These are phyloP conservation scores for Zygoascus biomembranicola DNA, from an alignment of 805 yeast species.

Conservation along the genomic window DNA sequence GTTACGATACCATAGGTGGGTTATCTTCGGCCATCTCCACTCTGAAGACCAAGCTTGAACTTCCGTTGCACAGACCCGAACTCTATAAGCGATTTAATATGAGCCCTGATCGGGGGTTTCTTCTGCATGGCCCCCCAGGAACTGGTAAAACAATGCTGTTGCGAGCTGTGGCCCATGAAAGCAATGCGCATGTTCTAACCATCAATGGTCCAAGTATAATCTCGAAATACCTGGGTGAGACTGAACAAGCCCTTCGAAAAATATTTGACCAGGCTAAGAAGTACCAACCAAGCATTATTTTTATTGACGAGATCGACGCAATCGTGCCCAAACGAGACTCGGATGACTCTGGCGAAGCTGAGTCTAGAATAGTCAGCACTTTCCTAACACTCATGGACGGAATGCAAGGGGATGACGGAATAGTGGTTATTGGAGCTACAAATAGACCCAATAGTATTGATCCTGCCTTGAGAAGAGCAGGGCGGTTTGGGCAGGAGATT, in stretches of 20 bases:
- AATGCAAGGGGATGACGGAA: slow-evolving; percentile 95
- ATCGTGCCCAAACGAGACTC: slow-evolving; percentile 75
- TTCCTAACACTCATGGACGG: slow-evolving; percentile 93
- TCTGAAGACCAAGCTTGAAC: slow-evolving; percentile 58
- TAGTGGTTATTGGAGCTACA: slow-evolving; percentile 96
- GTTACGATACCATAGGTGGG: slow-evolving; percentile 69
- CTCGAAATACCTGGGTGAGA: slow-evolving; percentile 89
- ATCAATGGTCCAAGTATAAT: slow-evolving; percentile 89
- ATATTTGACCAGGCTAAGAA: slow-evolving; percentile 76
- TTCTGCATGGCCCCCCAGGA: slow-evolving; percentile 99
- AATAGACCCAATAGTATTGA: slow-evolving; percentile 79
- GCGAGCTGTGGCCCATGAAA: slow-evolving; percentile 68
- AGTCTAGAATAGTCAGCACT: slow-evolving; percentile 84
- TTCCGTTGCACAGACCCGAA: slow-evolving; percentile 73
- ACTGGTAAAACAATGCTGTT: slow-evolving; percentile 95
- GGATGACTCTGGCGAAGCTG: slow-evolving; percentile 88
- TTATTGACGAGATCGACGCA: slow-evolving; percentile 92
- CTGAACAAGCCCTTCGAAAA: slow-evolving; percentile 76
- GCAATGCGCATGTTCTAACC: slow-evolving; percentile 72
- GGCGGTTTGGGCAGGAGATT: slow-evolving; percentile 81
- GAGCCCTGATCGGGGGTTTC: slow-evolving; percentile 94
- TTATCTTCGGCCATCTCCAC: slow-evolving; percentile 51
- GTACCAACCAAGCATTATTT: slow-evolving; percentile 80
- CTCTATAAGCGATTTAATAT: slow-evolving; percentile 78
- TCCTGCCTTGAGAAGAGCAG: slow-evolving; percentile 81